phyloP scores from a whole-genome alignment of 139 green algal genomes.

The Chara braunii region DNA sequence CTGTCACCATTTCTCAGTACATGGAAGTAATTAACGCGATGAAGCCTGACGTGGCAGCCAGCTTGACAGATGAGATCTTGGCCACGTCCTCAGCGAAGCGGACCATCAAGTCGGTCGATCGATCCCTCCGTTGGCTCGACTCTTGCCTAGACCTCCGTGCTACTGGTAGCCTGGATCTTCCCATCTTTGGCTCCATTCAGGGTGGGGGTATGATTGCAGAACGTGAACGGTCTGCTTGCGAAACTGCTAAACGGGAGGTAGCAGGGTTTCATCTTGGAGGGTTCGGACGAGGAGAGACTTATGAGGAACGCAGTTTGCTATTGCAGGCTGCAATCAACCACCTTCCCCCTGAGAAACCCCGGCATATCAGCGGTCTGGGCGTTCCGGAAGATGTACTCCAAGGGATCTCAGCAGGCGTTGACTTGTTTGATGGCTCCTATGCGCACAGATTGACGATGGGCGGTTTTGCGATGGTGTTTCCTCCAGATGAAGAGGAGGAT shows the following conservation, averaged over 20 bases:
- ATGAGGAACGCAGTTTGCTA: background rate
- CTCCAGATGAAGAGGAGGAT: background rate
- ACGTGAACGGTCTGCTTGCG: background rate
- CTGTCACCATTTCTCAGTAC: conserved; percentile 4
- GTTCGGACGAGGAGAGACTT: background rate
- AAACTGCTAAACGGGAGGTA: conserved; percentile 2
- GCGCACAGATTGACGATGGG: conserved; percentile 27
- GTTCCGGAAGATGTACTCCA: conserved; percentile 16
- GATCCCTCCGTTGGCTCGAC: conserved; percentile 13
- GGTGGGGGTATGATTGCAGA: background rate
- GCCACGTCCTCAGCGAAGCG: background rate
- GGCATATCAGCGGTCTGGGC: background rate
- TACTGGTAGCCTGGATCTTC: background rate
- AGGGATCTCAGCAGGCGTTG: conserved; percentile 6
- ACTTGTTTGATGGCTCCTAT: conserved; percentile 14
- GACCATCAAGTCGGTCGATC: background rate
- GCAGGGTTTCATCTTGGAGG: background rate
- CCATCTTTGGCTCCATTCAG: conserved; percentile 1
- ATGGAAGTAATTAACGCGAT: conserved; percentile 16
- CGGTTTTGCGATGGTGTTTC: conserved; percentile 8
- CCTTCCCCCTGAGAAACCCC: background rate
- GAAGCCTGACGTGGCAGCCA: conserved; percentile 2
- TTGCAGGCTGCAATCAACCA: background rate
- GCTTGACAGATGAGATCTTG: conserved; percentile 7
- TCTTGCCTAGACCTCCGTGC: background rate